phyloP scores from a whole-genome alignment of 2,329 filamentous ascomycete species.

The Stenocarpella maydis region DNA sequence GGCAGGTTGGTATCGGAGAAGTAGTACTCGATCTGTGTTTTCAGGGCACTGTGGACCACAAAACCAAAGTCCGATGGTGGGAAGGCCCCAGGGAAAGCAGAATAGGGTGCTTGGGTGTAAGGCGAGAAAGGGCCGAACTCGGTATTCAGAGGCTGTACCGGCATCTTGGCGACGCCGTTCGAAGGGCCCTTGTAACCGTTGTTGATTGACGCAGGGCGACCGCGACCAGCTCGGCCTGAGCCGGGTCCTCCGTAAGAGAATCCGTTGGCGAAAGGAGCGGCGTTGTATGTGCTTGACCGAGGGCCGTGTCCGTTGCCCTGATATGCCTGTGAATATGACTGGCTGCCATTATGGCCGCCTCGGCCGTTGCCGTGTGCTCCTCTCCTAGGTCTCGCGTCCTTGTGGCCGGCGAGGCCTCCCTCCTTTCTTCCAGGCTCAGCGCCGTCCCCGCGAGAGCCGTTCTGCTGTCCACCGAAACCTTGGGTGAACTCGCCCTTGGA shows the following conservation, averaged over 20 bases:
- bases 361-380: conserved; percentile 32
- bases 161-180: conserved; percentile 41
- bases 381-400: conserved; percentile 31
- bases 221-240: conserved; percentile 51
- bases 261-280: conserved; percentile 9
- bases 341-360: conserved; percentile 33
- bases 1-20: conserved; percentile 95
- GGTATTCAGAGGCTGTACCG: conserved; percentile 44
- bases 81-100: conserved; percentile 54
- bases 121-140: conserved; percentile 49
- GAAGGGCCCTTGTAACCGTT: conserved; percentile 31
- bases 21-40: conserved; percentile 82
- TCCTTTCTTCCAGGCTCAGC: conserved; percentile 32
- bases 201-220: conserved; percentile 36
- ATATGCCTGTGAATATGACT: conserved; percentile 26
- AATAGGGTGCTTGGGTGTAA: conserved; percentile 54
- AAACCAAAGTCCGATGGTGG: conserved; percentile 36
- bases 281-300: conserved; percentile 30
- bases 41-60: conserved; percentile 51
- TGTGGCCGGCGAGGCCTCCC: conserved; percentile 29
- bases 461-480: conserved; percentile 14
- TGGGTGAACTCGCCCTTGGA: conserved; percentile 25
- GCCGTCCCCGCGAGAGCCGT: conserved; percentile 19
- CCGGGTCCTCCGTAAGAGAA: conserved; percentile 29
- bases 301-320: conserved; percentile 33